Conservation (phyloP, 108 stramenopile species). For the Bacterosira constricta region DNA sequence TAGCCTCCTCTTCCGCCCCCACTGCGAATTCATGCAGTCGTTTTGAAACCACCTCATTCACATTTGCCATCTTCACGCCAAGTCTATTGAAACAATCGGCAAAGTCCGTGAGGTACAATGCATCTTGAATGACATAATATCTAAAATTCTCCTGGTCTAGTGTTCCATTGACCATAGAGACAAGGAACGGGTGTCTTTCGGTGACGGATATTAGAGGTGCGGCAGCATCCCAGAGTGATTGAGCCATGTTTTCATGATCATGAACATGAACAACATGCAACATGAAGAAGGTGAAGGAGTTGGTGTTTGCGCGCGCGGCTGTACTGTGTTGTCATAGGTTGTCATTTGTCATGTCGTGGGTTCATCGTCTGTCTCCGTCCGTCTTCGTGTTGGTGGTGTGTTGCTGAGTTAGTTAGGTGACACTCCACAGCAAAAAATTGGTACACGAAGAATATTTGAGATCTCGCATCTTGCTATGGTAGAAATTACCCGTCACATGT, state of each 20-base stretch:
- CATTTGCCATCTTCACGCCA: constrained; percentile 41
- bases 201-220: constrained; percentile 62
- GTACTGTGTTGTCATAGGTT: too few relatives aligned
- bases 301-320: too few relatives aligned
- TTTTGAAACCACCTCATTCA: constrained; percentile 33
- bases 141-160: constrained; percentile 63
- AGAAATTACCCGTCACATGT: too few relatives aligned
- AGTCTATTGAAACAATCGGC: constrained; percentile 61
- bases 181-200: constrained; percentile 84
- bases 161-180: constrained; percentile 81
- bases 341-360: too few relatives aligned
- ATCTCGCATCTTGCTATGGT: too few relatives aligned
- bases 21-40: constrained; percentile 69
- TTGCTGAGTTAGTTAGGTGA: too few relatives aligned
- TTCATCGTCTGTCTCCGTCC: too few relatives aligned
- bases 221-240: constrained; percentile 76
- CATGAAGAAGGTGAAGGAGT: too few relatives aligned
- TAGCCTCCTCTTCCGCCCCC: constrained; percentile 77
- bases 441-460: too few relatives aligned
- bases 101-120: constrained; percentile 80
- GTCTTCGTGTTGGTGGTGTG: too few relatives aligned
- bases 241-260: constrained; percentile 46
- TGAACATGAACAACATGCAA: too few relatives aligned
- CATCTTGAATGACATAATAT: constrained; percentile 86
- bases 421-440: too few relatives aligned